Evolutionary conservation across 2,329 filamentous ascomycete genomes (phyloP).

Genomic region (Diaporthe velutina): DNA sequence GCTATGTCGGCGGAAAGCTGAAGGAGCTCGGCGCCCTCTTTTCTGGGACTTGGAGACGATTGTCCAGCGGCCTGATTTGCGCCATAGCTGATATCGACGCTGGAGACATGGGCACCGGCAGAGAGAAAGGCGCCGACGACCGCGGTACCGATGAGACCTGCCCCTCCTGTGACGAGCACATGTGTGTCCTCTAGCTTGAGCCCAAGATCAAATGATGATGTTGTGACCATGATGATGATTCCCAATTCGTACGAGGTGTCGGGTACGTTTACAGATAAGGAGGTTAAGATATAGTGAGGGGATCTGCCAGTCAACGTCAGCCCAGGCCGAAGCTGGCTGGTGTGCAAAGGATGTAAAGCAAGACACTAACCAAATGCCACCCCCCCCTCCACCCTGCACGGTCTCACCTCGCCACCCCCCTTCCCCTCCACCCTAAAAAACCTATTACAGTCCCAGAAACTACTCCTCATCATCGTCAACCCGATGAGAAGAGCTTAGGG

Average conservation of each 20-base stretch:
- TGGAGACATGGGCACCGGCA: constrained; percentile 11
- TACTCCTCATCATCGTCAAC: too few relatives aligned
- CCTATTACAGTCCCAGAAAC: too few relatives aligned
- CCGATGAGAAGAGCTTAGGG: too few relatives aligned
- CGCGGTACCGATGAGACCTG: background rate
- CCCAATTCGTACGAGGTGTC: background rate
- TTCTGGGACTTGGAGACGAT: background rate
- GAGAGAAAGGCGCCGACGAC: constrained; percentile 7
- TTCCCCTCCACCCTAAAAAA: too few relatives aligned
- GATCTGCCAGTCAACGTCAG: background rate
- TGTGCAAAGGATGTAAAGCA: too few relatives aligned
- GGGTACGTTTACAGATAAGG: background rate
- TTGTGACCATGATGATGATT: background rate
- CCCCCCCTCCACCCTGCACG: too few relatives aligned
- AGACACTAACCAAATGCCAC: too few relatives aligned
- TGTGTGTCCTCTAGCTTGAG: background rate
- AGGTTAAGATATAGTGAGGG: background rate
- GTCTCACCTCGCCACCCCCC: too few relatives aligned
- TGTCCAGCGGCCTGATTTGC: background rate
- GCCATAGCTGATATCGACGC: background rate
- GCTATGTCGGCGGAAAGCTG: background rate
- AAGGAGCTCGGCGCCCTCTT: background rate
- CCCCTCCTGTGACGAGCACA: constrained; percentile 17
- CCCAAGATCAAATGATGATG: background rate
- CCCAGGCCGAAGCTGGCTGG: too few relatives aligned